A percentile compares a stretch with the other conserved stretches of the same genome.
These are phyloP conservation scores for Friedmanniomyces simplex DNA, from an alignment of 495 filamentous ascomycete species.

Conservation along the genomic window DNA sequence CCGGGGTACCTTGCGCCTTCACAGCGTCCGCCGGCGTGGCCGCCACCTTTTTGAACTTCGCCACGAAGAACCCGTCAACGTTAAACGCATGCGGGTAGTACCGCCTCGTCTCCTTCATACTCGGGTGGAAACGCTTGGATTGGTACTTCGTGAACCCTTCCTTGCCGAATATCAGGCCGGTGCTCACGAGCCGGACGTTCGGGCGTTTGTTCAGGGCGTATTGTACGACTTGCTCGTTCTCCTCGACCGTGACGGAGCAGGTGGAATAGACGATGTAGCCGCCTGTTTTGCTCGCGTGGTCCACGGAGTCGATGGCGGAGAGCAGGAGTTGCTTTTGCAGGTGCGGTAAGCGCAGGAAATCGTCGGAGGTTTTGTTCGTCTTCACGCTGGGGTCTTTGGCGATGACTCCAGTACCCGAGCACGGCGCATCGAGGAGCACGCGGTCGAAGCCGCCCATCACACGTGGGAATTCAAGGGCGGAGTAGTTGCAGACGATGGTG, in stretches of 20 bases:
- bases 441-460: constrained; percentile 92
- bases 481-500: constrained; percentile 87
- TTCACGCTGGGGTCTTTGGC: constrained; percentile 91
- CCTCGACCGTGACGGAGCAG: constrained; percentile 82
- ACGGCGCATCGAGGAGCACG: constrained; percentile 70
- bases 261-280: constrained; percentile 94
- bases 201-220: constrained; percentile 84
- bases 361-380: constrained; percentile 90
- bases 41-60: constrained; percentile 89
- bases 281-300: constrained; percentile 74
- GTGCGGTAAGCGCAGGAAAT: constrained; percentile 86
- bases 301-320: constrained; percentile 86
- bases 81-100: constrained; percentile 96
- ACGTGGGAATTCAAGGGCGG: constrained; percentile 83
- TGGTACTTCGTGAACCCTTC: constrained; percentile 13
- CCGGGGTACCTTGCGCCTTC: constrained; percentile 32
- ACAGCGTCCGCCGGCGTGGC: constrained; percentile 40
- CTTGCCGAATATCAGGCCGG: constrained; percentile 68
- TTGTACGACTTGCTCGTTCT: constrained; percentile 88
- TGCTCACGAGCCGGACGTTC: constrained; percentile 71
- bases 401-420: constrained; percentile 81
- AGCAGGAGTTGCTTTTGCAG: constrained; percentile 89
- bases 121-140: constrained; percentile 77
- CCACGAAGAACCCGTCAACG: constrained; percentile 96
- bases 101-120: constrained; percentile 72